A percentile compares a stretch with the other conserved stretches of the same genome.
phyloP scores from a whole-genome alignment of 2,329 filamentous ascomycete genomes.

The Westerdykella ornata region DNA sequence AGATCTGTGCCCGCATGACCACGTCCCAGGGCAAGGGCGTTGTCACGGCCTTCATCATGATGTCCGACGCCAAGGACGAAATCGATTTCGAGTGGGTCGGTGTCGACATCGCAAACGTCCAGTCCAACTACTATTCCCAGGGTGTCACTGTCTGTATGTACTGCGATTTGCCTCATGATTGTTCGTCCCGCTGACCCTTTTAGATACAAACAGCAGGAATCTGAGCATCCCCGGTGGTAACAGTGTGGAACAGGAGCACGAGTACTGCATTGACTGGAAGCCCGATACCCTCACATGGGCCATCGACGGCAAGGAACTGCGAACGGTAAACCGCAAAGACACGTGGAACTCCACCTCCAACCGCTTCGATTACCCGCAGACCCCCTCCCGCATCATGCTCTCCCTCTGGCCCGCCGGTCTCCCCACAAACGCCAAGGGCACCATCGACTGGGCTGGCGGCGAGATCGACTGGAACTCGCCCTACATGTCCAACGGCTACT shows the following conservation, averaged over 20 bases:
- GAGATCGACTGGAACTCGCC: slow-evolving; percentile 75
- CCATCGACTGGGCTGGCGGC: slow-evolving; percentile 86
- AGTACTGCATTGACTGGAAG: slow-evolving; percentile 89
- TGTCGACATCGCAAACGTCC: slow-evolving; percentile 64
- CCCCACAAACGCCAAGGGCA: slow-evolving; percentile 70
- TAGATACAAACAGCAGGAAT: slow-evolving; percentile 71
- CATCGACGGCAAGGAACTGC: slow-evolving; percentile 71
- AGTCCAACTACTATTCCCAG: slow-evolving; percentile 97
- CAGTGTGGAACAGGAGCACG: slow-evolving; percentile 73
- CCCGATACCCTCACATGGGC: slow-evolving; percentile 81
- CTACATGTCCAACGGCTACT: slow-evolving; percentile 85
- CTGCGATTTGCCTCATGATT: background rate
- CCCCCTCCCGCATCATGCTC: slow-evolving; percentile 81
- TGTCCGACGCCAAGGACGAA: slow-evolving; percentile 94
- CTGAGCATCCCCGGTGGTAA: slow-evolving; percentile 53
- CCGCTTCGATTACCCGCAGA: slow-evolving; percentile 84
- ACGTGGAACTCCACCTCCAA: slow-evolving; percentile 83
- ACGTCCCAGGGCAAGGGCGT: slow-evolving; percentile 80
- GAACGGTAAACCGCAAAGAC: slow-evolving; percentile 65
- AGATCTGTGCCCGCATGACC: slow-evolving; percentile 76
- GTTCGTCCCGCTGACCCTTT: slow-evolving; percentile 10
- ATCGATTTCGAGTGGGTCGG: slow-evolving; percentile 97
- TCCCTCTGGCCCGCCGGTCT: slow-evolving; percentile 94
- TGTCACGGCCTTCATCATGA: slow-evolving; percentile 92
- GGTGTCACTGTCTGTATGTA: slow-evolving; percentile 81